Percentiles rank a stretch among this genome's conserved stretches.
These are phyloP conservation scores for Pseudocercospora fuligena DNA, from an alignment of 2,329 filamentous ascomycete genomes.

Conservation along the genomic window DNA sequence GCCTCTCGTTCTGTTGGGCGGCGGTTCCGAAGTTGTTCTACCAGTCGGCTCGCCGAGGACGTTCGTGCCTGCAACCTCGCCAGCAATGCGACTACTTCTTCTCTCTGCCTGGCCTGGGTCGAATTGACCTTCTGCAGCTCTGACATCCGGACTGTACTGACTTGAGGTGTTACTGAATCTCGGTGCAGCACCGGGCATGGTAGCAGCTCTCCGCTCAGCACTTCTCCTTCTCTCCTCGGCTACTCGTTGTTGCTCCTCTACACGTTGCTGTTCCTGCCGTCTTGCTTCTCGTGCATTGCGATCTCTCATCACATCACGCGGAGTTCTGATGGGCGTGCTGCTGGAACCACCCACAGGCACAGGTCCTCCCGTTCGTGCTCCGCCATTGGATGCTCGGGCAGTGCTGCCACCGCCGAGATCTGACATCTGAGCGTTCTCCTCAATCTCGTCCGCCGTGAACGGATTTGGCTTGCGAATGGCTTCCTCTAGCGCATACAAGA, in stretches of 20 bases:
- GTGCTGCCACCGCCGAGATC: slow-evolving; percentile 66
- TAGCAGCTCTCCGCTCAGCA: slow-evolving; percentile 64
- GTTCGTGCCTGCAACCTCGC: slow-evolving; percentile 39
- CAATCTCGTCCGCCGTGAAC: slow-evolving; percentile 81
- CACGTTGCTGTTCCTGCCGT: slow-evolving; percentile 65
- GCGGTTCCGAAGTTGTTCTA: slow-evolving; percentile 33
- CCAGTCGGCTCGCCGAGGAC: slow-evolving; percentile 40
- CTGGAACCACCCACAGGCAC: slow-evolving; percentile 57
- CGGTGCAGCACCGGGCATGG: slow-evolving; percentile 30
- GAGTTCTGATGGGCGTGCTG: slow-evolving; percentile 70
- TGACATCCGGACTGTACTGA: slow-evolving; percentile 37
- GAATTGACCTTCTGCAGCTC: slow-evolving; percentile 30
- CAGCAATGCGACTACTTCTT: slow-evolving; percentile 31
- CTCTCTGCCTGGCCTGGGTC: slow-evolving; percentile 30
- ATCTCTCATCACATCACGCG: slow-evolving; percentile 89
- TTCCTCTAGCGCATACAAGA: slow-evolving; percentile 91
- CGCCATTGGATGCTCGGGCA: slow-evolving; percentile 60
- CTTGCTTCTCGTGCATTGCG: slow-evolving; percentile 76
- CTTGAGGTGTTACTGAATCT: slow-evolving; percentile 35
- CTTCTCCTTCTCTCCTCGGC: slow-evolving; percentile 56
- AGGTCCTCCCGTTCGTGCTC: slow-evolving; percentile 57
- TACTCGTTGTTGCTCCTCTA: slow-evolving; percentile 57
- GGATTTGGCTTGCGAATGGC: slow-evolving; percentile 79
- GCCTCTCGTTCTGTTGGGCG: slow-evolving; percentile 25
- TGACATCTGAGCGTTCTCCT: slow-evolving; percentile 92